Evolutionary conservation across 345 rosid species (phyloP).

Genomic region (Aquilaria sinensis): DNA sequence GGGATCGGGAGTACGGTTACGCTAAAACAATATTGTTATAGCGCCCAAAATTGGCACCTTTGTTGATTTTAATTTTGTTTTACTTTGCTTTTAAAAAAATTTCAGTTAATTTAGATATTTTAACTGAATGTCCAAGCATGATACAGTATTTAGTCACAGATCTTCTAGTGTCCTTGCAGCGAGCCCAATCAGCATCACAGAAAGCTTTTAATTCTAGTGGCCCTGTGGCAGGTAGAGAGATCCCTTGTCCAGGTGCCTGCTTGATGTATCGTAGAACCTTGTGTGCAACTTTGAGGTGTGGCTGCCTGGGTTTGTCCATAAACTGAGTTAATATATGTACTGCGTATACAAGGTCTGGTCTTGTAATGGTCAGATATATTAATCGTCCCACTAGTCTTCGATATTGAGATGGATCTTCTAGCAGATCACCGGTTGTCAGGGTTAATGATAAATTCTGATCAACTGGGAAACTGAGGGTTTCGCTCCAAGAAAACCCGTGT

Average conservation of each 20-base stretch:
- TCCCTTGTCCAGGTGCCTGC: not conserved
- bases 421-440: not conserved
- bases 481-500: not conserved
- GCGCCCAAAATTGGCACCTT: no score
- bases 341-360: not conserved
- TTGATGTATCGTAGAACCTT: not conserved
- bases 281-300: not conserved
- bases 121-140: not conserved
- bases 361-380: not conserved
- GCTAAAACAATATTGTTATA: no score
- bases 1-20: no score
- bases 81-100: no score
- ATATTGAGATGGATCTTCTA: not conserved
- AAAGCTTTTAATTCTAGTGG: not conserved
- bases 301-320: not conserved
- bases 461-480: not conserved
- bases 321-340: constrained; percentile 3
- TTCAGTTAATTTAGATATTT: no score
- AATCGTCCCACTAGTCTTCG: not conserved
- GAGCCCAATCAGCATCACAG: constrained; percentile 5
- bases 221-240: not conserved
- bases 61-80: no score
- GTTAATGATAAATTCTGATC: not conserved
- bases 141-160: not conserved
- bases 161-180: not conserved